These are phyloP conservation scores for Backusella luteola DNA, from an alignment of 192 early-diverging fungal genomes.

Conservation along the genomic window DNA sequence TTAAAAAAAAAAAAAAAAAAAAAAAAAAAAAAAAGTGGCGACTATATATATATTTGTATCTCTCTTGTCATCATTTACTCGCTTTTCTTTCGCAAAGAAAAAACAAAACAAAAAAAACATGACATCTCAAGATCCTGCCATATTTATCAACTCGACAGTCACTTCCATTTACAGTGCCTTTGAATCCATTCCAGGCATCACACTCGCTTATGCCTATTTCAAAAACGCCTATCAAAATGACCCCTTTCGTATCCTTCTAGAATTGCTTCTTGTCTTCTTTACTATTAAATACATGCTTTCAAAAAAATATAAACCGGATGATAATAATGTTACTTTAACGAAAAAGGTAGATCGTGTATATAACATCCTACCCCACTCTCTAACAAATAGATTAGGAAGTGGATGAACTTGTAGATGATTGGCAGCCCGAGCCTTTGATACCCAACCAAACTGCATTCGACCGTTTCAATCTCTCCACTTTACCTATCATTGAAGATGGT, in stretches of 20 bases:
- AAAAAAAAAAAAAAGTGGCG: background rate
- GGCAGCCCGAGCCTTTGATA: slow-evolving; percentile 92
- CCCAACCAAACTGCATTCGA: slow-evolving; percentile 69
- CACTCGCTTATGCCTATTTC: slow-evolving; percentile 74
- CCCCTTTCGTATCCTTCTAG: slow-evolving; percentile 87
- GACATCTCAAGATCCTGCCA: slow-evolving; percentile 28
- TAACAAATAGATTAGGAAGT: slow-evolving; percentile 68
- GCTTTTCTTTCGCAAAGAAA: background rate
- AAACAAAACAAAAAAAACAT: background rate
- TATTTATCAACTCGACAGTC: slow-evolving; percentile 48
- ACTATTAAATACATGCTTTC: slow-evolving; percentile 87
- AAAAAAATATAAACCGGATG: slow-evolving; percentile 78
- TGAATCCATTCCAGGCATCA: slow-evolving; percentile 67
- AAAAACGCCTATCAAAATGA: slow-evolving; percentile 93
- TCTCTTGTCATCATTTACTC: no score
- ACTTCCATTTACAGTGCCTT: slow-evolving; percentile 37
- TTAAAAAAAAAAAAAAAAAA: no score
- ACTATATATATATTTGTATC: no score
- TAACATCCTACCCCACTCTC: no score
- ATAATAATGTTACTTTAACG: slow-evolving; percentile 73
- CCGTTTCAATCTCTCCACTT: slow-evolving; percentile 73
- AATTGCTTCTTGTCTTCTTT: slow-evolving; percentile 80
- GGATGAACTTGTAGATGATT: slow-evolving; percentile 91
- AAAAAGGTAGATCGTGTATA: slow-evolving; percentile 57
- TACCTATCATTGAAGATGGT: slow-evolving; percentile 67